Evolutionary conservation across 2,329 filamentous ascomycete species (phyloP).

Genomic region (Gliomastix tumulicola): DNA sequence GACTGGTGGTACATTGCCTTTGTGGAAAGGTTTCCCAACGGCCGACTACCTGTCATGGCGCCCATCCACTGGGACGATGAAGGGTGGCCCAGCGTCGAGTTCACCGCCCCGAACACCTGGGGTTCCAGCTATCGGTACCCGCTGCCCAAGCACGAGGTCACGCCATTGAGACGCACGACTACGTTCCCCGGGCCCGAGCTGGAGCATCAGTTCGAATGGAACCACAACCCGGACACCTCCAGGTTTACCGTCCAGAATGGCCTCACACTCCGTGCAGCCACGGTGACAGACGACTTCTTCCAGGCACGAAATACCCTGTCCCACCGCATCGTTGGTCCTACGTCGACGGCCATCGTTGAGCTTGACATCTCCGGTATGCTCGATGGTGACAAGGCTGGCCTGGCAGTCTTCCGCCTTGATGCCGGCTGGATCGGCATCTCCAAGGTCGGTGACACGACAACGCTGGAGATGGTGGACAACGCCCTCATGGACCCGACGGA

Average conservation of each 20-base stretch:
- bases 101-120: conserved; percentile 34
- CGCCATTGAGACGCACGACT: background rate
- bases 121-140: conserved; percentile 14
- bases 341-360: conserved; percentile 37
- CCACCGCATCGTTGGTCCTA: conserved; percentile 36
- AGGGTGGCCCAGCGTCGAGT: conserved; percentile 37
- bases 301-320: conserved; percentile 39
- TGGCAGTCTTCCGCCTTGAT: conserved; percentile 45
- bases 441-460: conserved; percentile 20
- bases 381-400: conserved; percentile 43
- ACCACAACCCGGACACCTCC: conserved; percentile 48
- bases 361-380: conserved; percentile 40
- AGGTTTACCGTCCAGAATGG: conserved; percentile 35
- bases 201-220: conserved; percentile 49
- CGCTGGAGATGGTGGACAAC: conserved; percentile 22
- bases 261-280: conserved; percentile 39
- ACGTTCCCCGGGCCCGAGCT: conserved; percentile 33
- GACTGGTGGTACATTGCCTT: conserved; percentile 56
- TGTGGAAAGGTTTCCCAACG: conserved; percentile 45
- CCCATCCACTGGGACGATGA: conserved; percentile 44
- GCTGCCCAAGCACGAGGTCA: background rate
- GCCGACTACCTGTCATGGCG: conserved; percentile 49
- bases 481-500: conserved; percentile 9
- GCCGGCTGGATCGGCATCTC: conserved; percentile 45
- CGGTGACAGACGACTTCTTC: conserved; percentile 43